Base-by-base conservation (phyloP, 2,329 filamentous ascomycete genomes). In the Ophiostoma novo-ulmi region DNA sequence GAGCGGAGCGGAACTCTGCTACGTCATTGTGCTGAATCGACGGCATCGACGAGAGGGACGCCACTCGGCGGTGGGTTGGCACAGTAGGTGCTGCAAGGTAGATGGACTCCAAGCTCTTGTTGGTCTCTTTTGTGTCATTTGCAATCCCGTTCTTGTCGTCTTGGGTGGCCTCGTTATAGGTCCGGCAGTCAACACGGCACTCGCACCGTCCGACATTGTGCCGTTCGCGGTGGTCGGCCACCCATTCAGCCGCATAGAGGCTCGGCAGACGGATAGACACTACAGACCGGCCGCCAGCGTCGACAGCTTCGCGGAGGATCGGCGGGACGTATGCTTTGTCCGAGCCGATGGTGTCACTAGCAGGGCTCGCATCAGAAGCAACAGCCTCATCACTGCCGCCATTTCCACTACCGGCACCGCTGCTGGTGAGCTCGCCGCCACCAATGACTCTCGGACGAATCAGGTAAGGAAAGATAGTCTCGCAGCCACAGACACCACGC, bases 191-290 rank as follows among this genome's bases (percentile, higher is more conserved):
- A 0, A 78, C 75, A 4, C 71, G 70, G 71, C 81, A 83, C 17
- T 71, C 41, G 74, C 81, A 83, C 8, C 71, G 72, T 3, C 80
- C 80, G 4, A 64, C 69, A 4, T 74, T 70, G 73, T 83, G 81
- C 5, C 78, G 76, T 22, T 73, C 71, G 13, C 77, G 76, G 73
- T 83, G 81, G 73, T 82, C 81, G 0, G 72, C 71, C 2, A 77
- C 72, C 81, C 81, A 83, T 72, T 83, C 81, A 3, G 78, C 79
- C 1, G 77, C 80, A 71, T 78, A 82, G n/a, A 80, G 74, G 70
- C 80, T 78, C 0, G 76, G 69, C 11, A 80, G 75, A 1, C 80
- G 79, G 44, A 80, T 74, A 2, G 73, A 64, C 26, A 73, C 71
- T 2, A 65, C 55, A 0, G 72, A 26, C 13, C 22, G 55, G 17